Evolutionary conservation across 164 flowering plant genomes (phyloP).

Genomic region (Piper longum): DNA sequence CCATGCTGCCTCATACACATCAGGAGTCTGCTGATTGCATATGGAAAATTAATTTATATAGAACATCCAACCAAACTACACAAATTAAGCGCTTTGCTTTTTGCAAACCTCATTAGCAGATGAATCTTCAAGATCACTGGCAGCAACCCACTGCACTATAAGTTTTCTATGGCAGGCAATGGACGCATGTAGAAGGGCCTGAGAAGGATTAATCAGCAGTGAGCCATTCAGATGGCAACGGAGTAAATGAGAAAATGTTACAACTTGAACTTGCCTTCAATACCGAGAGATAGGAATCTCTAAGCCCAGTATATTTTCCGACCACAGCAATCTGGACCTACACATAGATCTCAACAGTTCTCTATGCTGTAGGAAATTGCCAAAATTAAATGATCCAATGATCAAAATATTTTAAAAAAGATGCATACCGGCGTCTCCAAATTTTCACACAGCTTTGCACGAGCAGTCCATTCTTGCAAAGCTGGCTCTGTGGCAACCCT

Average conservation of each 20-base stretch:
- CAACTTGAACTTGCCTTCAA: conserved; percentile 46
- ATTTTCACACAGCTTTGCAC: conserved; percentile 82
- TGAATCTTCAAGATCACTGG: conserved; percentile 95
- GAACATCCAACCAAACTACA: background rate
- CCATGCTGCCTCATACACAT: background rate
- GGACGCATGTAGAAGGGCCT: conserved; percentile 98
- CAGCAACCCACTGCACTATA: conserved; percentile 88
- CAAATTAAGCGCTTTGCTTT: background rate
- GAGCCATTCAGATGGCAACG: background rate
- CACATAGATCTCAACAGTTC: conserved; percentile 1
- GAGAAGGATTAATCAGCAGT: conserved; percentile 1
- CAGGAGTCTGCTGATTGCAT: background rate
- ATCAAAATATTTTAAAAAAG: conserved; percentile 3
- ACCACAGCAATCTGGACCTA: conserved; percentile 97
- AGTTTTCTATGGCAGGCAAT: conserved; percentile 84
- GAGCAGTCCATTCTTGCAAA: conserved; percentile 68
- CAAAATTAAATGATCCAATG: background rate
- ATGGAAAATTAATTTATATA: background rate
- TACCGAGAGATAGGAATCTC: conserved; percentile 93
- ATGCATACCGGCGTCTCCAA: conserved; percentile 58
- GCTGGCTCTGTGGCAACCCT: conserved; percentile 65
- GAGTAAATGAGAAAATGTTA: background rate
- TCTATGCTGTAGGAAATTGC: too few relatives aligned
- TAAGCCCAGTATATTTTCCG: conserved; percentile 83
- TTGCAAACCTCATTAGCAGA: conserved; percentile 44